Evolutionary conservation across 805 yeast genomes (phyloP).

Genomic region (Spathaspora arborariae): DNA sequence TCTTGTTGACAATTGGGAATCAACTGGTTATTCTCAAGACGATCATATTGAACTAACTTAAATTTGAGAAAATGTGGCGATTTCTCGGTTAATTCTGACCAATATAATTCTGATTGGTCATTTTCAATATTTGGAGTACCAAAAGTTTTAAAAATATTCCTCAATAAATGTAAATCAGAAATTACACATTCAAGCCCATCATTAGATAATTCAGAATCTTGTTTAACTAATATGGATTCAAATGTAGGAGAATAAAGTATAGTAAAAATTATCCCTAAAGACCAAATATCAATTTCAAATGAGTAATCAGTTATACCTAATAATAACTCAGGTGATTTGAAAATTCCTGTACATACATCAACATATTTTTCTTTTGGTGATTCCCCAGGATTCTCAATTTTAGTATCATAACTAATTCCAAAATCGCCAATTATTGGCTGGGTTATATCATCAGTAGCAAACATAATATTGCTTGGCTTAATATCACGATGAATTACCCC

Average conservation of each 20-base stretch:
- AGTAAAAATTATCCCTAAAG: constrained; percentile 61
- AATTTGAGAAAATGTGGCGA: constrained; percentile 28
- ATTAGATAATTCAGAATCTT: constrained; percentile 15
- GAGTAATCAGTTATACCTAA: constrained; percentile 56
- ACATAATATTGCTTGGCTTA: constrained; percentile 35
- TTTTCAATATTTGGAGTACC: constrained; percentile 52
- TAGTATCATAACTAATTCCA: constrained; percentile 46
- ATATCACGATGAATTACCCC: constrained; percentile 41
- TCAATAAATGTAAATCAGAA: constrained; percentile 59
- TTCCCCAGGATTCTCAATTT: constrained; percentile 5
- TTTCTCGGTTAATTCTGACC: constrained; percentile 33
- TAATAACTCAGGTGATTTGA: constrained; percentile 72
- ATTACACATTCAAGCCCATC: constrained; percentile 36
- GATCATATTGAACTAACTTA: constrained; percentile 12
- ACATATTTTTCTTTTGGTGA: constrained; percentile 42
- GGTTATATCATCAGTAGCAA: constrained; percentile 14
- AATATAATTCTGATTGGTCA: constrained; percentile 15
- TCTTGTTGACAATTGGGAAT: constrained; percentile 17
- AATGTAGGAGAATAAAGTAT: constrained; percentile 39
- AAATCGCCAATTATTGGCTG: constrained; percentile 54
- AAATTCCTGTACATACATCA: constrained; percentile 66
- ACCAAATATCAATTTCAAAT: constrained; percentile 66
- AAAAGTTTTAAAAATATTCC: constrained; percentile 49
- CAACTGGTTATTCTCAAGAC: constrained; percentile 7
- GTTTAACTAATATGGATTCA: constrained; percentile 22